Conservation (phyloP, 169 alveolate genomes). For the Cytauxzoon felis region DNA sequence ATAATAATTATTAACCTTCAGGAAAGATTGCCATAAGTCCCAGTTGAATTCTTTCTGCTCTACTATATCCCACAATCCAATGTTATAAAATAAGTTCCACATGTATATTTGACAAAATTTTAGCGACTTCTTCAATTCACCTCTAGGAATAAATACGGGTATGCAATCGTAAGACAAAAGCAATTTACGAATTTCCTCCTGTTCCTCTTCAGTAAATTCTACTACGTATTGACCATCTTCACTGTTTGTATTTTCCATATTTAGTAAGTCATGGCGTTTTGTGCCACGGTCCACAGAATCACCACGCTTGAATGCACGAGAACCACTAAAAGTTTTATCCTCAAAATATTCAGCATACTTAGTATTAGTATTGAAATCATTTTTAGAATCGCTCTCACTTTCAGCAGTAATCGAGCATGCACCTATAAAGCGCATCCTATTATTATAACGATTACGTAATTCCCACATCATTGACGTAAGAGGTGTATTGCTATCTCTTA, state of each 20-base stretch:
- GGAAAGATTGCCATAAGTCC: slow-evolving; percentile 76
- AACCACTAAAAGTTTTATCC: background rate
- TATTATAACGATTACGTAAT: slow-evolving; percentile 24
- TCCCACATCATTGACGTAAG: slow-evolving; percentile 57
- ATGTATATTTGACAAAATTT: slow-evolving; percentile 47
- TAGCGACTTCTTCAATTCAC: slow-evolving; percentile 7
- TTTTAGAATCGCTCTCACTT: slow-evolving; percentile 4
- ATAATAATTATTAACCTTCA: slow-evolving; percentile 64
- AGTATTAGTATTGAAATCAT: background rate
- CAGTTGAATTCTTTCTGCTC: slow-evolving; percentile 69
- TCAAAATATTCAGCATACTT: too few relatives aligned
- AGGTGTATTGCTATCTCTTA: slow-evolving; percentile 60
- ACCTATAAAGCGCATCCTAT: slow-evolving; percentile 54
- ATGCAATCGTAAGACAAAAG: slow-evolving; percentile 47
- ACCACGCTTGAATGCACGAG: background rate
- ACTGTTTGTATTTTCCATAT: background rate
- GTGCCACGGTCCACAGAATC: background rate
- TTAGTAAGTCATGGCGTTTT: background rate
- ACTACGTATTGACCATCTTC: background rate
- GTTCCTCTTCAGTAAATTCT: slow-evolving; percentile 37
- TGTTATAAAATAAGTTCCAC: slow-evolving; percentile 72
- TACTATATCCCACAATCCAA: slow-evolving; percentile 68
- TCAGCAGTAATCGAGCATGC: slow-evolving; percentile 30
- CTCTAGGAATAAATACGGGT: slow-evolving; percentile 51
- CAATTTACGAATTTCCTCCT: slow-evolving; percentile 24